phyloP scores from a whole-genome alignment of 768 basidiomycete species.

The Sistotremastrum suecicum region DNA sequence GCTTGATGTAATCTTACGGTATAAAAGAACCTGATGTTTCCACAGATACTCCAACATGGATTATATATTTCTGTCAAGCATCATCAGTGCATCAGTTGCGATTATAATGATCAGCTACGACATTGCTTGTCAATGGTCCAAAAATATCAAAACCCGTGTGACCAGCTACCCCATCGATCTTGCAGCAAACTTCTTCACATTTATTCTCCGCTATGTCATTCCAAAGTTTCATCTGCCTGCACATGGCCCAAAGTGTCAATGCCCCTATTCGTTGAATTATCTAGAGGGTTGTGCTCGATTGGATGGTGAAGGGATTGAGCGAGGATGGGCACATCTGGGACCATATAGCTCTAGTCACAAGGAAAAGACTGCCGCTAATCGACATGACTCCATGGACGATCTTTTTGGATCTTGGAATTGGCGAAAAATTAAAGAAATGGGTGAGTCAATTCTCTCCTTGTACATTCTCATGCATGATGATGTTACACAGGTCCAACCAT shows the following conservation, averaged over 20 bases:
- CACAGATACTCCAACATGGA: constrained; percentile 18
- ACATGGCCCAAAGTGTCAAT: constrained; percentile 15
- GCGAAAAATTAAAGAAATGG: constrained; percentile 1
- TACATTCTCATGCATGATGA: too few relatives aligned
- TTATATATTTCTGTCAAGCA: constrained; percentile 14
- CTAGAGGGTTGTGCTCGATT: constrained; percentile 6
- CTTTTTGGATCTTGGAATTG: constrained; percentile 5
- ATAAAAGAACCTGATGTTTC: background rate
- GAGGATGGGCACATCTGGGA: constrained; percentile 7
- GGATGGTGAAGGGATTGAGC: constrained; percentile 15
- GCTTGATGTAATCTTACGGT: background rate
- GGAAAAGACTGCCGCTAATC: constrained; percentile 1
- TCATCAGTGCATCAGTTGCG: constrained; percentile 2
- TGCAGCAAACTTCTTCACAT: background rate
- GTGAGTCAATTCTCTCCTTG: too few relatives aligned
- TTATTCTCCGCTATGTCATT: constrained; percentile 10
- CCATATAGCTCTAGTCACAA: background rate
- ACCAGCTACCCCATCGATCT: constrained; percentile 3
- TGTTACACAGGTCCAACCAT: too few relatives aligned
- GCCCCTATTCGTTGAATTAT: constrained; percentile 17
- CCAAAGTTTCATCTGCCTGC: constrained; percentile 20
- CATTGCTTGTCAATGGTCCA: constrained; percentile 18
- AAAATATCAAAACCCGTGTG: constrained; percentile 12
- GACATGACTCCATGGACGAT: constrained; percentile 4
- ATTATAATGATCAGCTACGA: constrained; percentile 15